A percentile compares a stretch with the other conserved stretches of the same genome.
Evolutionary conservation across 1,139 yeast genomes (phyloP).

Genomic region (Taphrina confusa): DNA sequence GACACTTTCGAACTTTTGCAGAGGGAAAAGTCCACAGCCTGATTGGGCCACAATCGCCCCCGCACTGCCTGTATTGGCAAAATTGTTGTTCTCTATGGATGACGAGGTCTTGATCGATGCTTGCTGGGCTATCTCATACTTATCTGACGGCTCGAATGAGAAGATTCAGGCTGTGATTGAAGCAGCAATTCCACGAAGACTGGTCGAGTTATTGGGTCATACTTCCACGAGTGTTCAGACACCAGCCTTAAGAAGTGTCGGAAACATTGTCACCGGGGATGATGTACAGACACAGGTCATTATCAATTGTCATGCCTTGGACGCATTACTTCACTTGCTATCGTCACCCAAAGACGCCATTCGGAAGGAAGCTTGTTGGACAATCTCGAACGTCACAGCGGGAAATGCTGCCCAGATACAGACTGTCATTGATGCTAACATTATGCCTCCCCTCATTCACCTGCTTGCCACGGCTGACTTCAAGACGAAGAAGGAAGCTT

Average conservation of each 20-base stretch:
- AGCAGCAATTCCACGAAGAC: constrained; percentile 89
- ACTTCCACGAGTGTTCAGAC: constrained; percentile 87
- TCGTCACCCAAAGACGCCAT: constrained; percentile 86
- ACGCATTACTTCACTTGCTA: constrained; percentile 78
- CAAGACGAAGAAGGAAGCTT: constrained; percentile 96
- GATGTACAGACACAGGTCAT: constrained; percentile 94
- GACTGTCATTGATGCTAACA: constrained; percentile 91
- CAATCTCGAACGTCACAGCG: constrained; percentile 94
- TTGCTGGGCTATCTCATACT: constrained; percentile 96
- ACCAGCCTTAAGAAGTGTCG: constrained; percentile 95
- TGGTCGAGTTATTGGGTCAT: constrained; percentile 75
- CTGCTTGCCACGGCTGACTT: constrained; percentile 81
- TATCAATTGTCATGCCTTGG: constrained; percentile 87
- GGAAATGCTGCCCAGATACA: constrained; percentile 95
- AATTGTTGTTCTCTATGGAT: constrained; percentile 84
- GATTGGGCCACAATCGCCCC: constrained; percentile 82
- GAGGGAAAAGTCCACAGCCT: constrained; percentile 96
- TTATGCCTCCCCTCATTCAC: constrained; percentile 88
- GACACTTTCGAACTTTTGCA: constrained; percentile 93
- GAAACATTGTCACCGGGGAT: constrained; percentile 96
- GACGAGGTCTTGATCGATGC: constrained; percentile 94
- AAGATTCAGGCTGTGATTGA: constrained; percentile 97
- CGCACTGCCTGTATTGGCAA: constrained; percentile 90
- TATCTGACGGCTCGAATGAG: constrained; percentile 87
- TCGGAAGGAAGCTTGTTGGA: constrained; percentile 98